These are phyloP conservation scores for Simplicillium aogashimaense DNA, from an alignment of 2,329 filamentous ascomycete genomes.

Conservation along the genomic window DNA sequence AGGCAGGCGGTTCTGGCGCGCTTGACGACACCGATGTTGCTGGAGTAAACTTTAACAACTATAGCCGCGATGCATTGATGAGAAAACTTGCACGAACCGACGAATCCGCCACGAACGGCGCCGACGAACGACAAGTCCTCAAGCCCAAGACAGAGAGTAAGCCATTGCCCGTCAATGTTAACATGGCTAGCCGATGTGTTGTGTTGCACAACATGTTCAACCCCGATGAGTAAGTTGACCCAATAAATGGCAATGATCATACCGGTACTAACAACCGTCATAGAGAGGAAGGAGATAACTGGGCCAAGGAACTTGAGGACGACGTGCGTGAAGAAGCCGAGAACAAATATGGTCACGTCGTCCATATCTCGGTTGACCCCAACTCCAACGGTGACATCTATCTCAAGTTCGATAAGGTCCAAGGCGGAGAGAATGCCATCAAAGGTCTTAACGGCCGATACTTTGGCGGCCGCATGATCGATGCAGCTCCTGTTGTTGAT, in stretches of 20 bases:
- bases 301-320: conserved; percentile 89
- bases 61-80: conserved; percentile 97
- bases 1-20: conserved; percentile 83
- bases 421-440: conserved; percentile 94
- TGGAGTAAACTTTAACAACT: conserved; percentile 99
- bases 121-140: conserved; percentile 60
- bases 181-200: conserved; percentile 88
- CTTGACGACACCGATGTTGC: conserved; percentile 96
- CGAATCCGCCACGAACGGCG: conserved; percentile 54
- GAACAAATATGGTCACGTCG: conserved; percentile 90
- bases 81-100: conserved; percentile 94
- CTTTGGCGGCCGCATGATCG: conserved; percentile 89
- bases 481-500: conserved; percentile 91
- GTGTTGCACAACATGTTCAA: conserved; percentile 95
- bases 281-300: conserved; percentile 77
- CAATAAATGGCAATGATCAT: too few species aligned
- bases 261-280: conserved; percentile 20
- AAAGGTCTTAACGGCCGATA: conserved; percentile 95
- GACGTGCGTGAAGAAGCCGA: conserved; percentile 91
- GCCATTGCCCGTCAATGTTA: conserved; percentile 74
- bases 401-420: conserved; percentile 93
- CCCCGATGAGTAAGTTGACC: conserved; percentile 67
- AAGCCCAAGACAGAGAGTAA: conserved; percentile 74
- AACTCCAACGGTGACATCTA: conserved; percentile 96
- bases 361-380: conserved; percentile 90